phyloP scores from a whole-genome alignment of 495 filamentous ascomycete genomes.

The Penicillium verhagenii region DNA sequence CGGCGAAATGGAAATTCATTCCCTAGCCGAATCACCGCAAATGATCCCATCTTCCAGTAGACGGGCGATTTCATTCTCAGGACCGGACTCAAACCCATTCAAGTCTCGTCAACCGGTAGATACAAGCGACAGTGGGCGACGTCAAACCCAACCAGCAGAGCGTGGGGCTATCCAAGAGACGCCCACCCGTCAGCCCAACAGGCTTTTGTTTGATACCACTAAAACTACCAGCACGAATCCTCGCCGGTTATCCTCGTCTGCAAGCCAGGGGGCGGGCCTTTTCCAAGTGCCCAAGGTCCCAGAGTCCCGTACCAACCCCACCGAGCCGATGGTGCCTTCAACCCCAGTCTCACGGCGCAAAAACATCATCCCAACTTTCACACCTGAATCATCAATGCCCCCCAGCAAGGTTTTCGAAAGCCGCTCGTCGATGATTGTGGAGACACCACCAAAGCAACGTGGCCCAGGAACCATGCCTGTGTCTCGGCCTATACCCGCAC shows the following conservation, averaged over 20 bases:
- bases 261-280: constrained; percentile 19
- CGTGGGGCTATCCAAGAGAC: constrained; percentile 49
- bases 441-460: constrained; percentile 41
- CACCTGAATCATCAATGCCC: constrained; percentile 12
- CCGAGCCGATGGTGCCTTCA: constrained; percentile 24
- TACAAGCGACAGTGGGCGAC: neutral
- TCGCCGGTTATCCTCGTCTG: constrained; percentile 13
- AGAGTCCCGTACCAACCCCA: constrained; percentile 21
- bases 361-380: neutral
- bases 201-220: constrained; percentile 26
- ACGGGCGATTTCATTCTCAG: constrained; percentile 27
- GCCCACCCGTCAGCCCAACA: constrained; percentile 45
- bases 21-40: constrained; percentile 23
- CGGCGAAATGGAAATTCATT: constrained; percentile 20
- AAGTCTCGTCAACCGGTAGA: constrained; percentile 6
- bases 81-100: constrained; percentile 26
- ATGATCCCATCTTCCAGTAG: constrained; percentile 29
- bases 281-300: constrained; percentile 45
- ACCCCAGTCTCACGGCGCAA: constrained; percentile 34
- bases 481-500: constrained; percentile 8
- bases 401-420: constrained; percentile 10
- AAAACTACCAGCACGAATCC: constrained; percentile 8
- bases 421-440: constrained; percentile 32
- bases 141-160: constrained; percentile 13
- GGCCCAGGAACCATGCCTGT: constrained; percentile 7